Evolutionary conservation across 306 rosid species (phyloP).

Genomic region (Nissolia schottii): DNA sequence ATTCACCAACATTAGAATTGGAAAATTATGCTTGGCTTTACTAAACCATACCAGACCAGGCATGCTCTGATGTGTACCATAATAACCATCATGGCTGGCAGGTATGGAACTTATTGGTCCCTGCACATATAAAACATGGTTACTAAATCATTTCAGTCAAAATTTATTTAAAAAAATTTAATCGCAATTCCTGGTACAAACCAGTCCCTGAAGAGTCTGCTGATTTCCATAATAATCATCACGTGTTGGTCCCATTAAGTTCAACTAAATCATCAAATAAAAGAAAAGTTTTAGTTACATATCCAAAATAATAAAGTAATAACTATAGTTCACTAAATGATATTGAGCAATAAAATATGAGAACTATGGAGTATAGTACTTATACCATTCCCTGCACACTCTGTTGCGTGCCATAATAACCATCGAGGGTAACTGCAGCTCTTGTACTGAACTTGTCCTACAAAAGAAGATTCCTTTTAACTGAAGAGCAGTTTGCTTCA

Average conservation of each 20-base stretch:
- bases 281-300: neutral
- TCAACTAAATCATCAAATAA: slow-evolving; percentile 57
- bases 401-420: slow-evolving; percentile 79
- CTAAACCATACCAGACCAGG: slow-evolving; percentile 75
- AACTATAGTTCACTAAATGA: neutral
- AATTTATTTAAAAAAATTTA: neutral
- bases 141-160: slow-evolving; percentile 11
- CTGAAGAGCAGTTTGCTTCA: slow-evolving; percentile 16
- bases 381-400: slow-evolving; percentile 89
- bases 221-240: slow-evolving; percentile 89
- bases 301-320: neutral
- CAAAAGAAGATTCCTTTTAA: slow-evolving; percentile 28
- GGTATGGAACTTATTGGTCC: slow-evolving; percentile 90
- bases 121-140: slow-evolving; percentile 40
- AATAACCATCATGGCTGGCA: slow-evolving; percentile 83
- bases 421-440: slow-evolving; percentile 77
- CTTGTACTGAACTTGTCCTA: slow-evolving; percentile 85
- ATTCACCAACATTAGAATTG: slow-evolving; percentile 16
- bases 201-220: slow-evolving; percentile 89
- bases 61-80: slow-evolving; percentile 78
- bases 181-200: slow-evolving; percentile 35
- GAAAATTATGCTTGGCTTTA: slow-evolving; percentile 17
- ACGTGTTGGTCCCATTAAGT: slow-evolving; percentile 95
- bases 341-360: slow-evolving; percentile 19
- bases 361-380: slow-evolving; percentile 14